Evolutionary conservation across 768 basidiomycete species (phyloP).

Genomic region (Leccinum broughii): DNA sequence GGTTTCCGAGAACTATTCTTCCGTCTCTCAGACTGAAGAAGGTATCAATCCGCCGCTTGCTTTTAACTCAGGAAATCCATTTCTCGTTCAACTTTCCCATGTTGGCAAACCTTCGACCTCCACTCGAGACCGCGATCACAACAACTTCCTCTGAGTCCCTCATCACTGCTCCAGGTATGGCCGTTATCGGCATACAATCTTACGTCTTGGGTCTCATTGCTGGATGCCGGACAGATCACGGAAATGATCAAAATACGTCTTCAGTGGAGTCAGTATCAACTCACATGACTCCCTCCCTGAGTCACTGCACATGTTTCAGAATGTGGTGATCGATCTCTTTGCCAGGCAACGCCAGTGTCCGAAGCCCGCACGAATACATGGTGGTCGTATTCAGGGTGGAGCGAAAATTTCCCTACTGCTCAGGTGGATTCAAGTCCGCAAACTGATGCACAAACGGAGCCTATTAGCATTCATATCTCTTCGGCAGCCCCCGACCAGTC

Average conservation of each 20-base stretch:
- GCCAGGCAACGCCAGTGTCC: conserved; percentile 7
- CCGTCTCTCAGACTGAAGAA: conserved; percentile 14
- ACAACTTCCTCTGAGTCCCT: conserved; percentile 1
- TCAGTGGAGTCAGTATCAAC: conserved; percentile 4
- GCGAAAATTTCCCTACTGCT: conserved; percentile 13
- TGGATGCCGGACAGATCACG: conserved; percentile 12
- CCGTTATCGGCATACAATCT: not conserved
- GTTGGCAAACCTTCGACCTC: conserved; percentile 46
- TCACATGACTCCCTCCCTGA: not conserved
- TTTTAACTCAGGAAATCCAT: conserved; percentile 43
- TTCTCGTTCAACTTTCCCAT: conserved; percentile 53
- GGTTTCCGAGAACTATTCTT: conserved; percentile 21
- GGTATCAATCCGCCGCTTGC: conserved; percentile 2
- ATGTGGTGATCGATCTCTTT: conserved; percentile 7
- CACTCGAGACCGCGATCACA: conserved; percentile 35
- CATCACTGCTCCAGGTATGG: conserved; percentile 20
- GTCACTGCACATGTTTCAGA: conserved; percentile 15
- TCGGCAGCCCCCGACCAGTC: not conserved
- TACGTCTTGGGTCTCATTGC: conserved; percentile 8
- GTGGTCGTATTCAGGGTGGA: conserved; percentile 55
- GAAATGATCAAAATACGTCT: not conserved
- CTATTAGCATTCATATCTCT: not conserved
- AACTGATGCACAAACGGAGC: not conserved
- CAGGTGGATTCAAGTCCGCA: conserved; percentile 6
- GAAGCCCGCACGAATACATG: conserved; percentile 31